A percentile compares a stretch with the other conserved stretches of the same genome.
Conservation (phyloP, 257 asterid genomes). For the Scutellaria baicalensis region DNA sequence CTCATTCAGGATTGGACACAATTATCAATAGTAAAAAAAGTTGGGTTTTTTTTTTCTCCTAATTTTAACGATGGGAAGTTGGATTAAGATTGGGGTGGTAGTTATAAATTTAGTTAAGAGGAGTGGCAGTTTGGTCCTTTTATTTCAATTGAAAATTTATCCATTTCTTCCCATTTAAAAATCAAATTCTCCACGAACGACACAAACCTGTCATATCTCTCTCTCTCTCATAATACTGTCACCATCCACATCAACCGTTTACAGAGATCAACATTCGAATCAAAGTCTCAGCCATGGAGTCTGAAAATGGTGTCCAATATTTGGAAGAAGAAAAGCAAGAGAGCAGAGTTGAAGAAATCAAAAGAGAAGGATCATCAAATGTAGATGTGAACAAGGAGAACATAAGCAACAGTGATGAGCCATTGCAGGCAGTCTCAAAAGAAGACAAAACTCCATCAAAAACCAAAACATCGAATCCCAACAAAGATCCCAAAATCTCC, state of each 20-base stretch:
- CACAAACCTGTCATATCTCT: not conserved
- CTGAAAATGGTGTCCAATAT: constrained; percentile 42
- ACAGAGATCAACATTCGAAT: constrained; percentile 15
- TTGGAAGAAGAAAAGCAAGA: constrained; percentile 32
- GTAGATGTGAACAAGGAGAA: constrained; percentile 21
- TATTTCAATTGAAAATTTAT: not conserved
- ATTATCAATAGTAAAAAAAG: no score
- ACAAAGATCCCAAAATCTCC: constrained; percentile 18
- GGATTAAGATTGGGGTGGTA: not conserved
- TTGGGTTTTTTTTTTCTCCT: no score
- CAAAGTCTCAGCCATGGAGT: constrained; percentile 35
- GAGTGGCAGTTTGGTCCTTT: constrained; percentile 26
- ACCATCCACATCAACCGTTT: not conserved
- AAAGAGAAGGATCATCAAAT: constrained; percentile 20
- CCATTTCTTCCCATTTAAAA: not conserved
- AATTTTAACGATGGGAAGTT: no score
- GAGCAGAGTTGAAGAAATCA: constrained; percentile 15
- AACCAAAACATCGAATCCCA: constrained; percentile 19
- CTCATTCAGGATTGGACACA: no score
- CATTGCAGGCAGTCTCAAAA: not conserved
- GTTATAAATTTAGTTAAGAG: constrained; percentile 7
- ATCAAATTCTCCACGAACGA: not conserved
- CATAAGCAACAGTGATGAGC: constrained; percentile 6
- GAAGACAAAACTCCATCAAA: constrained; percentile 2
- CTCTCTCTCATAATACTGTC: not conserved